Conservation (phyloP, 2,329 filamentous ascomycete species). For the Colletotrichum tamarilloi region DNA sequence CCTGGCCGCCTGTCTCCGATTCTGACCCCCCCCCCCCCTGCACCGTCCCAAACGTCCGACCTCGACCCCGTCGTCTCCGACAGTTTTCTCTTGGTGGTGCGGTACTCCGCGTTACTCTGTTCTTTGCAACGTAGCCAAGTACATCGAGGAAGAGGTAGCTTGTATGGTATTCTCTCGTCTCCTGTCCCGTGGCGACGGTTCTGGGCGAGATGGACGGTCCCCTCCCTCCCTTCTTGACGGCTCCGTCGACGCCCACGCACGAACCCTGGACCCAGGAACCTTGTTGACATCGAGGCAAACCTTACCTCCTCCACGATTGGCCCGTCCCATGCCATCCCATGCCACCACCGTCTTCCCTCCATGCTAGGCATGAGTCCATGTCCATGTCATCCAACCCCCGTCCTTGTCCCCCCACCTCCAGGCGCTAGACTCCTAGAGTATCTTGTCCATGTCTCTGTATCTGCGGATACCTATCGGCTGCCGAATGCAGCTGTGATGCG, state of each 20-base stretch:
- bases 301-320: background rate
- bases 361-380: conserved; percentile 22
- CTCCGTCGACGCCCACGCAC: background rate
- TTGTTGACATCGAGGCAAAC: conserved; percentile 20
- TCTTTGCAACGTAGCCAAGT: background rate
- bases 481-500: conserved; percentile 30
- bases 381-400: conserved; percentile 19
- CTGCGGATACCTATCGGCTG: conserved; percentile 31
- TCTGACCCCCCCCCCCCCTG: background rate
- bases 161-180: conserved; percentile 4
- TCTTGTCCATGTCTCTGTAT: conserved; percentile 20
- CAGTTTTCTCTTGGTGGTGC: background rate
- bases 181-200: conserved; percentile 30
- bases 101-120: background rate
- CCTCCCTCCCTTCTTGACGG: background rate
- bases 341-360: background rate
- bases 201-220: background rate
- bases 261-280: conserved; percentile 1
- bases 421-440: background rate
- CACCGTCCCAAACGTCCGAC: background rate
- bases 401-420: conserved; percentile 14
- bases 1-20: background rate
- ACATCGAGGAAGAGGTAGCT: background rate
- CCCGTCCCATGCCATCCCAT: conserved; percentile 2
- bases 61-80: background rate